These are phyloP conservation scores for Hemisphaericaspora xylofermentans DNA, from an alignment of 1,139 yeast species.

Conservation along the genomic window DNA sequence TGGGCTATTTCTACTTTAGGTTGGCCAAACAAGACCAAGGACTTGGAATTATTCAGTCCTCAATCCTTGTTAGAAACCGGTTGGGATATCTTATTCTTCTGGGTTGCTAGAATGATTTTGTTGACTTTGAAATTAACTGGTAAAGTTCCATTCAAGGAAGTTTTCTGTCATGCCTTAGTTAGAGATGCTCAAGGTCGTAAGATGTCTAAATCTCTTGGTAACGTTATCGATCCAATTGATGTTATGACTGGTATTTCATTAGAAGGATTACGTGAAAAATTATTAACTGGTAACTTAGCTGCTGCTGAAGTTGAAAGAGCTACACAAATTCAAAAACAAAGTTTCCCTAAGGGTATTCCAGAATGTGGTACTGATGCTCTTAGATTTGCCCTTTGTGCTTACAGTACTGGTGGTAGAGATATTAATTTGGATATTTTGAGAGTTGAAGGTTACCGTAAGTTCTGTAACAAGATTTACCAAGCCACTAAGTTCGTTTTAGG, in stretches of 20 bases:
- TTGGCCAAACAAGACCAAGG: constrained; percentile 84
- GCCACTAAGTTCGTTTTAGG: constrained; percentile 96
- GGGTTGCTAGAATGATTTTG: constrained; percentile 97
- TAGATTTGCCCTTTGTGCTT: constrained; percentile 97
- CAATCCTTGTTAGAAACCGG: constrained; percentile 96
- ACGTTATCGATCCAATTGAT: constrained; percentile 93
- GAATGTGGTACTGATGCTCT: constrained; percentile 99
- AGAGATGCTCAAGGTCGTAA: constrained; percentile 99
- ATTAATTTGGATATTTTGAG: constrained; percentile 93
- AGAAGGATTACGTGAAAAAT: constrained; percentile 75
- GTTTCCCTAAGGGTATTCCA: constrained; percentile 97
- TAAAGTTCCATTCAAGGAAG: constrained; percentile 89
- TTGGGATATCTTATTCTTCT: constrained; percentile 98
- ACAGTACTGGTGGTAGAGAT: constrained; percentile 98
- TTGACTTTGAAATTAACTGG: constrained; percentile 90
- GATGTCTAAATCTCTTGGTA: constrained; percentile 97
- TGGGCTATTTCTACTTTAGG: constrained; percentile 98
- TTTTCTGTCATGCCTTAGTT: constrained; percentile 95
- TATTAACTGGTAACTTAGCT: constrained; percentile 80
- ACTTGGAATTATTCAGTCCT: constrained; percentile 79
- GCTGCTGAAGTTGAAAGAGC: constrained; percentile 88
- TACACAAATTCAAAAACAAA: constrained; percentile 78
- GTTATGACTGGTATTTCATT: constrained; percentile 87
- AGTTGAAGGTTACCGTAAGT: constrained; percentile 98
- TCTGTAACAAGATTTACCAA: constrained; percentile 98